Percentiles rank a stretch among this genome's conserved stretches.
Evolutionary conservation across 768 basidiomycete species (phyloP).

Genomic region (Auricularia heimuer): DNA sequence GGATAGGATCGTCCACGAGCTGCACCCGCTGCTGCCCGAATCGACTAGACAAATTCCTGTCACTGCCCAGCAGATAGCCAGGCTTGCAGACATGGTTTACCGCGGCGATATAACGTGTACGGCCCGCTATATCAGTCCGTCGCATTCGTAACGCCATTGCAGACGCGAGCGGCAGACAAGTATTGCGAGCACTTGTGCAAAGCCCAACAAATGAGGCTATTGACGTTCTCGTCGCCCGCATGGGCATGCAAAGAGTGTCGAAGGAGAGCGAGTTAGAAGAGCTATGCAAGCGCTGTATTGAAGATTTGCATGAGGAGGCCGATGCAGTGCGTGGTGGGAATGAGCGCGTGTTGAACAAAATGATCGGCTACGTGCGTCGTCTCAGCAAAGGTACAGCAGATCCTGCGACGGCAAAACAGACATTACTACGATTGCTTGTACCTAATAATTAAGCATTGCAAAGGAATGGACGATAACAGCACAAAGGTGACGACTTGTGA

Average conservation of each 20-base stretch:
- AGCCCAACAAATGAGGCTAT: constrained; percentile 47
- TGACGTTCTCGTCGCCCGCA: constrained; percentile 31
- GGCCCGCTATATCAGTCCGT: constrained; percentile 1
- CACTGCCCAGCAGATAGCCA: constrained; percentile 54
- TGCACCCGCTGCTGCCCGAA: constrained; percentile 65
- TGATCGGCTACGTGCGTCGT: constrained; percentile 83
- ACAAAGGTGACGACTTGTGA: neutral
- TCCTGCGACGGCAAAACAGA: constrained; percentile 44
- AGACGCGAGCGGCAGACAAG: constrained; percentile 38
- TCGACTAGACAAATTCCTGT: constrained; percentile 53
- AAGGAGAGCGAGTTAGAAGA: constrained; percentile 30
- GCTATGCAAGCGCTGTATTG: constrained; percentile 57
- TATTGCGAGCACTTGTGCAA: constrained; percentile 72
- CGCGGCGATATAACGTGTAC: constrained; percentile 58
- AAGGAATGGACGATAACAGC: neutral
- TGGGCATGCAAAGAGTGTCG: constrained; percentile 25
- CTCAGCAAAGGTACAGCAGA: constrained; percentile 69
- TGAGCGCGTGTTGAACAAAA: constrained; percentile 65
- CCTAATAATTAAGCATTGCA: neutral
- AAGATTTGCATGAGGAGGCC: constrained; percentile 55
- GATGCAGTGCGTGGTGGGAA: constrained; percentile 59
- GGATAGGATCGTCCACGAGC: constrained; percentile 77
- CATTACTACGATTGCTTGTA: constrained; percentile 39
- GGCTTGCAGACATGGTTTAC: constrained; percentile 69
- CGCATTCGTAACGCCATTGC: constrained; percentile 5